phyloP scores from a whole-genome alignment of 495 filamentous ascomycete genomes.

The Penicillium odoratum region DNA sequence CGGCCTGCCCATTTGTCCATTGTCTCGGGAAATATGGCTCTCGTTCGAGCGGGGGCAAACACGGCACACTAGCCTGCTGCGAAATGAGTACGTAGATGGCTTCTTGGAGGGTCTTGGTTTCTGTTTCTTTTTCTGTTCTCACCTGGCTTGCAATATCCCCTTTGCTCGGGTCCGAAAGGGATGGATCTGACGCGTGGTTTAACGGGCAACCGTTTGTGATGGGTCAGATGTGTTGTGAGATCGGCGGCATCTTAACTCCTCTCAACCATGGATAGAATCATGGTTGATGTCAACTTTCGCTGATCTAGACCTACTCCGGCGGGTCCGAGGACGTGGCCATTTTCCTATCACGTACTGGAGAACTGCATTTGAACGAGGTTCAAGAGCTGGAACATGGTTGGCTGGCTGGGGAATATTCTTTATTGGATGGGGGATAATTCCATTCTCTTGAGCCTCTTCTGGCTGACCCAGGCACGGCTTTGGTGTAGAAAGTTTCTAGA shows the following conservation, averaged over 20 bases:
- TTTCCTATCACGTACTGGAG: background rate
- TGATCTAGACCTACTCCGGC: background rate
- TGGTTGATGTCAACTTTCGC: background rate
- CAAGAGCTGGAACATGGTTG: background rate
- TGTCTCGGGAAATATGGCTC: slow-evolving; percentile 1
- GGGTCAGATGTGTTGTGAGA: background rate
- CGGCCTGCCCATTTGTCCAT: slow-evolving; percentile 1
- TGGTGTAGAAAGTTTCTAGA: background rate
- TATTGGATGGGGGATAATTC: background rate
- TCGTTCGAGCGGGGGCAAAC: background rate
- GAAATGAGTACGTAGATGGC: slow-evolving; percentile 1
- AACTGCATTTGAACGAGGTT: background rate
- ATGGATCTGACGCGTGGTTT: background rate
- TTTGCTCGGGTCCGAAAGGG: slow-evolving; percentile 1
- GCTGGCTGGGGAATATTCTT: background rate
- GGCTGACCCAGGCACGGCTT: background rate
- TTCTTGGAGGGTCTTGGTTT: background rate
- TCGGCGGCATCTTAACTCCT: background rate
- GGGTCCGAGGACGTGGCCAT: background rate
- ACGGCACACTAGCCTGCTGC: background rate
- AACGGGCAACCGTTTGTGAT: slow-evolving; percentile 2
- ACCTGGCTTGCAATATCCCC: no score
- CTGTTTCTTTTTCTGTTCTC: background rate
- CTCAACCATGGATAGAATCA: background rate
- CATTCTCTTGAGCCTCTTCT: background rate